Percentiles rank a stretch among this genome's conserved stretches.
Evolutionary conservation across 495 filamentous ascomycete species (phyloP).

Genomic region (Penicillium diatomitis): DNA sequence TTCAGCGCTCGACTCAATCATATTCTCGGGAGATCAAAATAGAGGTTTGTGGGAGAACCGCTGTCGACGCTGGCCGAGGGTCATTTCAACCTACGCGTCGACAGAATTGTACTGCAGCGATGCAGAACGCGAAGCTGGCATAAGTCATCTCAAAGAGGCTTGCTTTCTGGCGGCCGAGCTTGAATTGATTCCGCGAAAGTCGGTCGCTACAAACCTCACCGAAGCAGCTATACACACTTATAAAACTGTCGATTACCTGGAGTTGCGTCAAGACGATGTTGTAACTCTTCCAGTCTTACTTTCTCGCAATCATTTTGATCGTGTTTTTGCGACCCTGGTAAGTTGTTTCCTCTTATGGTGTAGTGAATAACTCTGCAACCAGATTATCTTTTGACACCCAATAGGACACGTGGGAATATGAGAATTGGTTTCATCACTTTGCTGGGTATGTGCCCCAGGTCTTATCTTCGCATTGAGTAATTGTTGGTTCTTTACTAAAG

Average conservation of each 20-base stretch:
- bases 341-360: neutral
- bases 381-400: neutral
- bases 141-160: slow-evolving; percentile 13
- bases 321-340: slow-evolving; percentile 29
- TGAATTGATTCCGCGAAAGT: slow-evolving; percentile 22
- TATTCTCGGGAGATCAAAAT: slow-evolving; percentile 20
- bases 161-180: slow-evolving; percentile 22
- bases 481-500: neutral
- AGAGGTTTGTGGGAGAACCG: slow-evolving; percentile 18
- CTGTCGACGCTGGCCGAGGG: slow-evolving; percentile 27
- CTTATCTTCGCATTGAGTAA: neutral
- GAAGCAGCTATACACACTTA: slow-evolving; percentile 25
- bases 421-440: slow-evolving; percentile 28
- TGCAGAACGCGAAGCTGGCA: slow-evolving; percentile 16
- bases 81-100: slow-evolving; percentile 33
- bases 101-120: slow-evolving; percentile 25
- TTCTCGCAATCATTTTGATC: slow-evolving; percentile 19
- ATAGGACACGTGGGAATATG: slow-evolving; percentile 29
- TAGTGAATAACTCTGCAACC: too few relatives aligned
- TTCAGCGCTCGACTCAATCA: slow-evolving; percentile 29
- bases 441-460: slow-evolving; percentile 22
- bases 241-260: slow-evolving; percentile 23
- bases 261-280: slow-evolving; percentile 12
- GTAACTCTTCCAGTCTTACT: slow-evolving; percentile 17
- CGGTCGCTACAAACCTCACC: slow-evolving; percentile 29